phyloP scores from a whole-genome alignment of 1,284 basidiomycete species.

The Cutaneotrichosporon cutaneum region DNA sequence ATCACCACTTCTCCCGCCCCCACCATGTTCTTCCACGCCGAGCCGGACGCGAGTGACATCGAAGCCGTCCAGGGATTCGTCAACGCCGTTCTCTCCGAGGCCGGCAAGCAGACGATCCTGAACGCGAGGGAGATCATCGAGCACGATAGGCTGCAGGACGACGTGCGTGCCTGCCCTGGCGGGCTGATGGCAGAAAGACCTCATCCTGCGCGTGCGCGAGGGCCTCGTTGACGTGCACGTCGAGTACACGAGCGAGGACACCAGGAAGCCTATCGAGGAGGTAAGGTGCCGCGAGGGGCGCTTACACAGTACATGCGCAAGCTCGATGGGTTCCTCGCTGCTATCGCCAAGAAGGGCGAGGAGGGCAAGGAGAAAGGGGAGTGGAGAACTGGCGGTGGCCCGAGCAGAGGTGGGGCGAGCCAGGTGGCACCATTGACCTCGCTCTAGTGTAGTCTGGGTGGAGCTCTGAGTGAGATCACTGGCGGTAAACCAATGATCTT shows the following conservation, averaged over 20 bases:
- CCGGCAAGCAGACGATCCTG: neutral
- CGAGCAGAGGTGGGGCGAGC: too few relatives aligned
- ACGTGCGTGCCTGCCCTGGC: neutral
- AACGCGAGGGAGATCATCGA: neutral
- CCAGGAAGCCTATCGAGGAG: neutral
- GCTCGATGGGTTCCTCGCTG: neutral
- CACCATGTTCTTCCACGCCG: neutral
- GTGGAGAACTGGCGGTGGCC: too few relatives aligned
- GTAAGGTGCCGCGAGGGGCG: neutral
- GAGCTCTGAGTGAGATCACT: too few relatives aligned
- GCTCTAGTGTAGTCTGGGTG: too few relatives aligned
- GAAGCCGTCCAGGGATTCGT: neutral
- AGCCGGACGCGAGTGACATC: neutral
- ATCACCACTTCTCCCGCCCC: neutral
- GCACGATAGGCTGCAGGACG: neutral
- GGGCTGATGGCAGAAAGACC: neutral
- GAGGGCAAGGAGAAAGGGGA: neutral
- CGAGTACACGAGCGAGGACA: neutral
- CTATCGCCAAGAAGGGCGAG: neutral
- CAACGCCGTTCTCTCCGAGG: neutral
- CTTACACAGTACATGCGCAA: neutral
- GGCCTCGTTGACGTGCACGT: neutral
- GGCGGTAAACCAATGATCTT: too few relatives aligned
- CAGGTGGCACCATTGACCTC: too few relatives aligned
- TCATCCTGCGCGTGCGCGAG: neutral